Conservation (phyloP, 768 basidiomycete genomes). For the Serendipita vermifera region DNA sequence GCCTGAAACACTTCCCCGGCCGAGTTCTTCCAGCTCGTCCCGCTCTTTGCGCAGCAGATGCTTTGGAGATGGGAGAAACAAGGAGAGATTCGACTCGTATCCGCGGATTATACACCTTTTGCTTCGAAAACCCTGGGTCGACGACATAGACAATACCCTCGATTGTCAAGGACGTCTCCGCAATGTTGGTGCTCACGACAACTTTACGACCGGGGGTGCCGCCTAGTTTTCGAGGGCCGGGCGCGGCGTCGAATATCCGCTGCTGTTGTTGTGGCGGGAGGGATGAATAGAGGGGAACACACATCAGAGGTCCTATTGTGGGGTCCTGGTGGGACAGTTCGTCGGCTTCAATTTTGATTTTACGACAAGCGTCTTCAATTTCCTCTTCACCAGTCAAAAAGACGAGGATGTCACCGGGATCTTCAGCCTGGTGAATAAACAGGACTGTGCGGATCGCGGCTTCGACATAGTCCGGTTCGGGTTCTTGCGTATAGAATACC, state of each 20-base stretch:
- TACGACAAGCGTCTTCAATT: slow-evolving; percentile 90
- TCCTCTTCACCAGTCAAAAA: slow-evolving; percentile 99
- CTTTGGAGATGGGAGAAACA: slow-evolving; percentile 93
- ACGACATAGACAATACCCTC: slow-evolving; percentile 99
- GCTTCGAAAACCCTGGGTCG: slow-evolving; percentile 94
- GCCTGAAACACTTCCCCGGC: slow-evolving; percentile 92
- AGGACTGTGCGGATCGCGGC: slow-evolving; percentile 91
- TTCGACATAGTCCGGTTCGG: slow-evolving; percentile 92
- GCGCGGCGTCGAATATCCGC: slow-evolving; percentile 87
- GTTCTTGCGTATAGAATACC: slow-evolving; percentile 84
- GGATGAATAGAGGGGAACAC: slow-evolving; percentile 90
- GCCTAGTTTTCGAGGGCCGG: slow-evolving; percentile 41
- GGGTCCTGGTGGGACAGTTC: slow-evolving; percentile 60
- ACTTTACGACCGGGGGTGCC: slow-evolving; percentile 87
- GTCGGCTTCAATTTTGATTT: slow-evolving; percentile 85
- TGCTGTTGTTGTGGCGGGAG: slow-evolving; percentile 92
- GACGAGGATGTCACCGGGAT: slow-evolving; percentile 79
- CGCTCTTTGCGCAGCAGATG: slow-evolving; percentile 83
- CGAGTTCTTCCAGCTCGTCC: slow-evolving; percentile 93
- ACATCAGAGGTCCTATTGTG: slow-evolving; percentile 71
- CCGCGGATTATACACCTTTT: slow-evolving; percentile 95
- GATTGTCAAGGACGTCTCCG: slow-evolving; percentile 94
- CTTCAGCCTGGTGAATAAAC: slow-evolving; percentile 95
- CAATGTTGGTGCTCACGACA: slow-evolving; percentile 92
- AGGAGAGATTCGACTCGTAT: slow-evolving; percentile 90